phyloP scores from a whole-genome alignment of 208 protist genomes.

The Perkinsela sp. region DNA sequence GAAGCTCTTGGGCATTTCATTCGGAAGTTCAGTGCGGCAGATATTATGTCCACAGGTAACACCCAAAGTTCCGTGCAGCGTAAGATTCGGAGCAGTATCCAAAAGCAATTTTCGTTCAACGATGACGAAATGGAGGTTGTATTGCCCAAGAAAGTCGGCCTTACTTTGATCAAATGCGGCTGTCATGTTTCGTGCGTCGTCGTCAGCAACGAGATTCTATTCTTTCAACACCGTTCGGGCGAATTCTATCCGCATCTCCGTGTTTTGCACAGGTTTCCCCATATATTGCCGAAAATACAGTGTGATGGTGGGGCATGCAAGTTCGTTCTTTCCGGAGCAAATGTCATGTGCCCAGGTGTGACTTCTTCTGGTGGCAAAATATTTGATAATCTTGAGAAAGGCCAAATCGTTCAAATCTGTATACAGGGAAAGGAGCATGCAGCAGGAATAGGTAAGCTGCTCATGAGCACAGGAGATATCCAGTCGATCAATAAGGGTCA shows the following conservation, averaged over 20 bases:
- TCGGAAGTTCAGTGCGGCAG: background rate
- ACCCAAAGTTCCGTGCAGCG: constrained; percentile 21
- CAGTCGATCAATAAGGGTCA: constrained; percentile 49
- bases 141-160: constrained; percentile 62
- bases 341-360: constrained; percentile 88
- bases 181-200: constrained; percentile 65
- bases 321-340: constrained; percentile 79
- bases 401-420: constrained; percentile 47
- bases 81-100: constrained; percentile 43
- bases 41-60: background rate
- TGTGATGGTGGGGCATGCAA: constrained; percentile 86
- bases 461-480: constrained; percentile 74
- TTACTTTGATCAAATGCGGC: constrained; percentile 72
- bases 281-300: constrained; percentile 74
- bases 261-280: constrained; percentile 84
- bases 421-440: constrained; percentile 85
- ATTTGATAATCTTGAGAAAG: constrained; percentile 14
- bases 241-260: constrained; percentile 75
- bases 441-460: constrained; percentile 61
- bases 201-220: constrained; percentile 69
- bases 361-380: constrained; percentile 71
- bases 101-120: constrained; percentile 48
- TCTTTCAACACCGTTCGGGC: constrained; percentile 80
- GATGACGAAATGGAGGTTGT: constrained; percentile 66
- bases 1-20: background rate